Percentiles rank a stretch among this genome's conserved stretches.
Evolutionary conservation across 1,284 basidiomycete genomes (phyloP).

Genomic region (Xerocomus subilludens): DNA sequence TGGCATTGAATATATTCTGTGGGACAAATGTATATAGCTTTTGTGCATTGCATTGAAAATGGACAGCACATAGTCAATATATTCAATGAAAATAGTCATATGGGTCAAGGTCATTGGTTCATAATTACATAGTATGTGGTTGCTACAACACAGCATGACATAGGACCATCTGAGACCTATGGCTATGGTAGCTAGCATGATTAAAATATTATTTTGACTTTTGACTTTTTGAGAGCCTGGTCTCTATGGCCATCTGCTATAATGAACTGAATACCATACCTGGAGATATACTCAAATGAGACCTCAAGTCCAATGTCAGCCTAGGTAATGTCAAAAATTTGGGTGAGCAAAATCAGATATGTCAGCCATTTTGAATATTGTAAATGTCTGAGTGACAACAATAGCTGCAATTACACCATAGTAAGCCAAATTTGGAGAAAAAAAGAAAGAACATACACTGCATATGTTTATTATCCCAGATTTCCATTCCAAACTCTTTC

Average conservation of each 20-base stretch:
- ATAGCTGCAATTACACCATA: background rate
- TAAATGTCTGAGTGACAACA: constrained; percentile 17
- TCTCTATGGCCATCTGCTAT: constrained; percentile 19
- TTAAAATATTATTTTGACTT: background rate
- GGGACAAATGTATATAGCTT: background rate
- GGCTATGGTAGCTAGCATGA: no score
- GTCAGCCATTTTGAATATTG: constrained; percentile 12
- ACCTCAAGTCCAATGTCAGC: background rate
- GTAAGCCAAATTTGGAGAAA: background rate
- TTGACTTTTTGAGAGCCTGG: constrained; percentile 18
- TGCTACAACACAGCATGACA: background rate
- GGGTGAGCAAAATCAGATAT: background rate
- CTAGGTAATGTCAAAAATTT: constrained; percentile 15
- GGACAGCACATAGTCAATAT: constrained; percentile 7
- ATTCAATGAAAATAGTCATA: constrained; percentile 17
- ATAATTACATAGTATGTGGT: constrained; percentile 2
- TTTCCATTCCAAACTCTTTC: constrained; percentile 30
- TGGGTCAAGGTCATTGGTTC: constrained; percentile 7
- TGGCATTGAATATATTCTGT: constrained; percentile 1
- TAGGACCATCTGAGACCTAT: constrained; percentile 5
- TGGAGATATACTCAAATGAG: constrained; percentile 10
- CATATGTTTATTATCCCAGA: constrained; percentile 18
- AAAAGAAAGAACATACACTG: background rate
- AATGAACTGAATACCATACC: constrained; percentile 20
- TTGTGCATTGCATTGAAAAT: constrained; percentile 1